These are phyloP conservation scores for Sphagnum tenellum DNA, from an alignment of 225 moss, liverwort and hornwort genomes.

Conservation along the genomic window DNA sequence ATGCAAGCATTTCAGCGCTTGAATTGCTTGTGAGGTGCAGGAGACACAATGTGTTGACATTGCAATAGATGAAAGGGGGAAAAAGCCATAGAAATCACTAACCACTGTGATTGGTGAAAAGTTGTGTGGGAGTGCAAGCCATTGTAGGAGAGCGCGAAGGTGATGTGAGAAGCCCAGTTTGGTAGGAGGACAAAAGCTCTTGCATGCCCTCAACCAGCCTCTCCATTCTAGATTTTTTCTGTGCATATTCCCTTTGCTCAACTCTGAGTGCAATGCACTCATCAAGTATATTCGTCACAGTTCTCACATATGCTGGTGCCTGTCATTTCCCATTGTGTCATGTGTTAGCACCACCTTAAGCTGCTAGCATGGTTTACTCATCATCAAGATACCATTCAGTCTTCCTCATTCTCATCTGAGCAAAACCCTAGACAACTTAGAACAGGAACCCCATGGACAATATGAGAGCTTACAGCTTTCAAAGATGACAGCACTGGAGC, in stretches of 20 bases:
- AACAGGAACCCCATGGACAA: no score
- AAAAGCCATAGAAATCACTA: no score
- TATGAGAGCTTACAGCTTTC: slow-evolving; percentile 10
- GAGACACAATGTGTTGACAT: no score
- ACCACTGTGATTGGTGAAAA: neutral
- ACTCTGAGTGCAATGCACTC: slow-evolving; percentile 22
- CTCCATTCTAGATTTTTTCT: slow-evolving; percentile 15
- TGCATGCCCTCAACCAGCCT: slow-evolving; percentile 18
- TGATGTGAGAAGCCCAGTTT: slow-evolving; percentile 2
- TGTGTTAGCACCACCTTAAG: no score
- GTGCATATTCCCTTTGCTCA: slow-evolving; percentile 2
- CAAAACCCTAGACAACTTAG: no score
- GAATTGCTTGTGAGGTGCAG: no score
- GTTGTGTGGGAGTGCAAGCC: neutral
- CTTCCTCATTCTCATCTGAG: no score
- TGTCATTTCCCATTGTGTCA: neutral
- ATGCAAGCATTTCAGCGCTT: no score
- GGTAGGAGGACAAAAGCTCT: slow-evolving; percentile 8
- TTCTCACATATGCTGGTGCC: slow-evolving; percentile 21
- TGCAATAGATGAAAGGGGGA: no score
- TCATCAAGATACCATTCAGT: no score
- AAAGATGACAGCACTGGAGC: slow-evolving; percentile 11
- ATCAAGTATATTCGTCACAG: slow-evolving; percentile 18
- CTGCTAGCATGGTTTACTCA: no score
- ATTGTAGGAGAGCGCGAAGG: neutral